A percentile compares a stretch with the other conserved stretches of the same genome.
Conservation (phyloP, 768 basidiomycete genomes). For the Brasilioporus rufonigricans region DNA sequence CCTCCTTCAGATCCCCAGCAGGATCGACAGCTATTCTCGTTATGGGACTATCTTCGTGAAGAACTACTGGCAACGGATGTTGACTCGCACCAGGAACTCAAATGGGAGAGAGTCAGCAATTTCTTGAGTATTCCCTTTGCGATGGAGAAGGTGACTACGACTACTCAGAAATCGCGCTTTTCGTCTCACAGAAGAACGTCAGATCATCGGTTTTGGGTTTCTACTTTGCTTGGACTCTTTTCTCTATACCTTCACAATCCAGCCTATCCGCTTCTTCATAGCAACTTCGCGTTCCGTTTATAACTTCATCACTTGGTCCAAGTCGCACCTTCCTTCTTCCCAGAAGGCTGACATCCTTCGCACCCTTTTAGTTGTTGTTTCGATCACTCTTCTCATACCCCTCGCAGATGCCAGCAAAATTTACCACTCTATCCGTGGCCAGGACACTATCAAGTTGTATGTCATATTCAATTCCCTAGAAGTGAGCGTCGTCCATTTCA, state of each 20-base stretch:
- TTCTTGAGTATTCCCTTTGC: conserved; percentile 91
- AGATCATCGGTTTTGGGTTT: conserved; percentile 93
- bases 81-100: conserved; percentile 89
- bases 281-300: conserved; percentile 56
- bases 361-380: conserved; percentile 67
- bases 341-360: conserved; percentile 94
- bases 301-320: conserved; percentile 48
- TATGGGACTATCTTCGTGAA: conserved; percentile 91
- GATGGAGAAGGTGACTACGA: conserved; percentile 78
- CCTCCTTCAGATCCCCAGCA: conserved; percentile 16
- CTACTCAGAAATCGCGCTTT: not conserved
- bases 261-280: conserved; percentile 82
- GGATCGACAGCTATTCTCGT: conserved; percentile 59
- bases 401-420: conserved; percentile 96
- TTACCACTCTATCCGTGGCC: conserved; percentile 95
- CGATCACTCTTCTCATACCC: conserved; percentile 71
- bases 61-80: conserved; percentile 91
- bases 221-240: conserved; percentile 95
- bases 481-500: conserved; percentile 46
- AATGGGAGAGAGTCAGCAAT: conserved; percentile 96
- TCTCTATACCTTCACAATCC: conserved; percentile 95
- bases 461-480: conserved; percentile 99
- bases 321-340: conserved; percentile 69
- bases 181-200: conserved; percentile 4
- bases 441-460: conserved; percentile 98